Base-by-base conservation (phyloP, 1,139 yeast species). In the Debaryomycetaceae sp. region DNA sequence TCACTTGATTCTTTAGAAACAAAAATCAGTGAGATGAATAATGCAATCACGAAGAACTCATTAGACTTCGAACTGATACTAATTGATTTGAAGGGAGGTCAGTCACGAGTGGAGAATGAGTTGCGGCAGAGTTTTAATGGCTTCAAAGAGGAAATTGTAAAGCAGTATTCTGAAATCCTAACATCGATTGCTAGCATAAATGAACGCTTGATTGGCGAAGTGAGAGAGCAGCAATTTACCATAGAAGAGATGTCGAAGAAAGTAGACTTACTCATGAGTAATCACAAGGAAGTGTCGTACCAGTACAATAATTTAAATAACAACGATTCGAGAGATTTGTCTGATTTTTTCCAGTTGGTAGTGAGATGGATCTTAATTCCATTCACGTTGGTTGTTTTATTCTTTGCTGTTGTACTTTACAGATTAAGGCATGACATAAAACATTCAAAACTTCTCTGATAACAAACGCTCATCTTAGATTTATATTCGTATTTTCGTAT, bases 381-480 rank as follows among this genome's bases (percentile, higher is more conserved):
- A 1, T 59, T 78, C 23, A 59, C 75, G 13, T 47, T 69, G 14
- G 64, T 72, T 9, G 55, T 77, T 14, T 53, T 69, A 24, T 57
- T 69, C 4, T 66, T 76, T 45, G 62, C 69, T 3, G 56, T 72
- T 6, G 62, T 76, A 47, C 69, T 78, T 22, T 71, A 71, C 55
- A 66, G 77, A 55, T 66, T 79, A 46, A 72, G 82, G 59, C 75
- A 66, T 47, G 83, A 78, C 52, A 76, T 78, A 43, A 78, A 78
- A 53, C 84, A 78, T 56, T 66, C 81, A 6, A 80, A 80, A 53
- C 65, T 79, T 41, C 68, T 79, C 48, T 78, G 59, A 34, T 17
- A 8, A 34, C 22, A 8, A 13, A 34, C 8, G 9, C 3, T 34
- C 37, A 34, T 8, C 22, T 17, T 34, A 34, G 22, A 34, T 34